Conservation (phyloP, 176 grass and related monocot species). For the Aegilops speltoides region DNA sequence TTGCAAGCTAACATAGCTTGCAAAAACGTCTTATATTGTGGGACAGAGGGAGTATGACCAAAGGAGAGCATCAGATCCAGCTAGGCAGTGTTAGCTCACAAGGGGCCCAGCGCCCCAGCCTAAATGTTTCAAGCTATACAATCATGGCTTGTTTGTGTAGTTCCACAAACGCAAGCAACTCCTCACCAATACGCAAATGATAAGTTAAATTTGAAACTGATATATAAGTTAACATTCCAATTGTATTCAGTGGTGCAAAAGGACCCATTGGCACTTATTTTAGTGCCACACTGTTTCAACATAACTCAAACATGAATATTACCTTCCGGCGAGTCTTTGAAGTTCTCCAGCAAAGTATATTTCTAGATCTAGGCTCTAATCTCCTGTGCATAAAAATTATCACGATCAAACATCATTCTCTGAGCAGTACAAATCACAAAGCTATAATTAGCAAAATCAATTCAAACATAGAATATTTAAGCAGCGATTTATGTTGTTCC, state of each 20-base stretch:
- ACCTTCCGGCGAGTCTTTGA: slow-evolving; percentile 67
- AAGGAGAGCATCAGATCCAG: slow-evolving; percentile 4
- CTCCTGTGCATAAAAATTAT: slow-evolving; percentile 58
- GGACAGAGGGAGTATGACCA: not conserved
- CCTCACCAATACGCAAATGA: not conserved
- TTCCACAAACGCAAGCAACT: not conserved
- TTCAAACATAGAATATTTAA: slow-evolving; percentile 17
- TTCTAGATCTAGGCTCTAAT: slow-evolving; percentile 89
- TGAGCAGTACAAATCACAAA: slow-evolving; percentile 18
- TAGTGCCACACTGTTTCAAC: not conserved
- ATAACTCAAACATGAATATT: slow-evolving; percentile 23
- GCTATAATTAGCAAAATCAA: not conserved
- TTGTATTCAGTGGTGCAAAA: slow-evolving; percentile 13
- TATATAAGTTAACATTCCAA: slow-evolving; percentile 26
- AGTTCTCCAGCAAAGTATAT: slow-evolving; percentile 72
- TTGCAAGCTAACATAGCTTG: too few species aligned
- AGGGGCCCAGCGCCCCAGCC: not conserved
- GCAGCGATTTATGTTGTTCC: not conserved
- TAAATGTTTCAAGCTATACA: not conserved
- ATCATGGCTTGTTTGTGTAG: not conserved
- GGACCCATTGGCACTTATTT: not conserved
- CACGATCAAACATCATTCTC: slow-evolving; percentile 14
- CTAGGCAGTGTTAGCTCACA: not conserved
- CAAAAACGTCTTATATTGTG: too few species aligned
- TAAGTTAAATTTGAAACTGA: not conserved